Evolutionary conservation across 2,329 filamentous ascomycete genomes (phyloP), one percentile per base, ranked within the genome.

Genomic region (Colletotrichum sp.): DNA sequence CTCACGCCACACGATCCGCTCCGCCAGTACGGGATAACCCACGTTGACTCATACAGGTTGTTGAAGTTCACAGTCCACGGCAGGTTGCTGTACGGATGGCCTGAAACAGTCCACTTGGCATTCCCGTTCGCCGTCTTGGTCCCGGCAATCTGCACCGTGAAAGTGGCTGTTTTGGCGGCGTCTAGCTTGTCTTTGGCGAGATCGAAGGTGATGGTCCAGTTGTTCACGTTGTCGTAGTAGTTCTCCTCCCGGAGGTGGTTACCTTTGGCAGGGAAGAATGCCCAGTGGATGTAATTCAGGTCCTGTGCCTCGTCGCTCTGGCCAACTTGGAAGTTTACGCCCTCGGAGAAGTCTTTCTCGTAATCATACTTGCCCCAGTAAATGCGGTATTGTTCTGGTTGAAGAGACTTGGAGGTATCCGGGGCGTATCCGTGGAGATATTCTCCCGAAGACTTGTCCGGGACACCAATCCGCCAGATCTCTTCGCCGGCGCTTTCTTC

Each of bases 261-360:
- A 2, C 85, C 89, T 32, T 89, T 84, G 8, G 90, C 89, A 2
- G 91, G 91, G 78, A 92, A 93, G 10, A 92, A 90, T 72, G 88
- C 90, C 92, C 92, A 93, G 80, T 93, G 92, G 6, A 93, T 89
- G 71, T 93, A 93, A 82, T 93, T 93, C 75, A 92, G 85, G 78
- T 92, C 90, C 13, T 83, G 81, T 0, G 82, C 83, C 21, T 84
- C 85, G 30, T 90, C 82, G 75, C 87, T 88, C 79, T 88, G 82
- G 12, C 91, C 91, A 2, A 93, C 87, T 16, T 87, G 87, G 83
- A 90, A 94, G 26, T 84, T 86, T 1, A 93, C 87, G 6, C 92
- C 91, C 0, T 88, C 78, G 0, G 92, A 91, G 78, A 92, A 93
- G 61, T 93, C 91, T 3, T 84, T 82, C 0, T 87, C 84, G 80